phyloP scores from a whole-genome alignment of 2,329 filamentous ascomycete genomes.

The Apiospora kogelbergensis region DNA sequence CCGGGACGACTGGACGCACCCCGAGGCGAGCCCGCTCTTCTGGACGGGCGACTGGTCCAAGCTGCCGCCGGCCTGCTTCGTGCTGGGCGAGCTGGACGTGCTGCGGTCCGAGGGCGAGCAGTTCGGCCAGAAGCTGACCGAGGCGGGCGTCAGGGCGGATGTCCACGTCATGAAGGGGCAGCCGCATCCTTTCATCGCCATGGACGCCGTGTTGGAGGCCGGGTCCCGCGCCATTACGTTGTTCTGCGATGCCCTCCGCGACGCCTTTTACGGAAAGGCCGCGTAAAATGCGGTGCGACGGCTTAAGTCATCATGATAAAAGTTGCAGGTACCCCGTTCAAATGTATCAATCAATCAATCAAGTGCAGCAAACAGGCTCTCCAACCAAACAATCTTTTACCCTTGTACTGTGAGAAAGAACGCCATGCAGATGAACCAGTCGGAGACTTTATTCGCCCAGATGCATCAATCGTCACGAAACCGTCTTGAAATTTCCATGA shows the following conservation, averaged over 20 bases:
- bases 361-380: too few species aligned
- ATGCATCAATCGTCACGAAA: neutral
- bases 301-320: neutral
- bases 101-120: constrained; percentile 52
- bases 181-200: constrained; percentile 59
- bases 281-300: neutral
- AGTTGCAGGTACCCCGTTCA: too few species aligned
- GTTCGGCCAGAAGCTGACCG: constrained; percentile 47
- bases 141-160: constrained; percentile 46
- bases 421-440: too few species aligned
- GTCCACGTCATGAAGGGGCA: constrained; percentile 52
- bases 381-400: too few species aligned
- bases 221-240: constrained; percentile 49
- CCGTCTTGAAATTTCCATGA: neutral
- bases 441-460: neutral
- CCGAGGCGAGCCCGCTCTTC: constrained; percentile 55
- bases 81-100: constrained; percentile 58
- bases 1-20: constrained; percentile 42
- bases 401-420: too few species aligned
- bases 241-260: constrained; percentile 32
- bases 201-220: constrained; percentile 54
- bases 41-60: constrained; percentile 48
- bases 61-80: constrained; percentile 50
- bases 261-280: constrained; percentile 18
- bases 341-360: too few species aligned